Evolutionary conservation across 805 yeast genomes (phyloP).

Genomic region (Kodamaea leandrae): DNA sequence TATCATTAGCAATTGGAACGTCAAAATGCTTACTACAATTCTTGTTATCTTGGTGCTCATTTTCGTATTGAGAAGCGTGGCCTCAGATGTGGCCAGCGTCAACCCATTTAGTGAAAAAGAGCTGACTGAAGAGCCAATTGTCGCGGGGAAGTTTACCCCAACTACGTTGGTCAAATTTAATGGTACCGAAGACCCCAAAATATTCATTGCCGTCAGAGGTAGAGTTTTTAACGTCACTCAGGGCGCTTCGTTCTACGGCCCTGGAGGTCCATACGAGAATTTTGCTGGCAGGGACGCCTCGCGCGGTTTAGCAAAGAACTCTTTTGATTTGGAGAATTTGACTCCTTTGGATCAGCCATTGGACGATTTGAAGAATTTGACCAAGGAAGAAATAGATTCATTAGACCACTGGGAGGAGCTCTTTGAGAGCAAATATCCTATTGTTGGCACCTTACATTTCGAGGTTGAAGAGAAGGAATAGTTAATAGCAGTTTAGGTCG

Average conservation of each 20-base stretch:
- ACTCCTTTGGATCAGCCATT: slow-evolving; percentile 74
- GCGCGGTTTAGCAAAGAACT: slow-evolving; percentile 84
- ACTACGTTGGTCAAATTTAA: slow-evolving; percentile 67
- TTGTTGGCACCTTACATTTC: slow-evolving; percentile 65
- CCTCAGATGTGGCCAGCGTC: slow-evolving; percentile 25
- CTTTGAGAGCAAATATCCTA: slow-evolving; percentile 76
- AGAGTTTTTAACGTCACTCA: slow-evolving; percentile 78
- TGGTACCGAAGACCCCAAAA: slow-evolving; percentile 75
- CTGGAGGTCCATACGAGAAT: slow-evolving; percentile 90
- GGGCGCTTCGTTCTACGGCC: slow-evolving; percentile 88
- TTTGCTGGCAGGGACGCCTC: slow-evolving; percentile 97
- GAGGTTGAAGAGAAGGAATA: slow-evolving; percentile 5
- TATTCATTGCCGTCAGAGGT: slow-evolving; percentile 85
- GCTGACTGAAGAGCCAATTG: slow-evolving; percentile 27
- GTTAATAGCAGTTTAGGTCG: slow-evolving; percentile 3
- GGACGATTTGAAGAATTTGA: slow-evolving; percentile 65
- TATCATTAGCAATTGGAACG: background rate
- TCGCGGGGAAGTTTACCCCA: slow-evolving; percentile 68
- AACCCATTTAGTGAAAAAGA: slow-evolving; percentile 32
- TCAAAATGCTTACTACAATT: slow-evolving; percentile 26
- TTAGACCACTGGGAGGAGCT: slow-evolving; percentile 83
- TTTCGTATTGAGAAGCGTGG: slow-evolving; percentile 30
- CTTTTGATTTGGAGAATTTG: slow-evolving; percentile 68
- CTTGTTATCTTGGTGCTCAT: slow-evolving; percentile 29
- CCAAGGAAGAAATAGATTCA: slow-evolving; percentile 57